Evolutionary conservation across 768 basidiomycete species (phyloP).

Genomic region (Saitozyma podzolica): DNA sequence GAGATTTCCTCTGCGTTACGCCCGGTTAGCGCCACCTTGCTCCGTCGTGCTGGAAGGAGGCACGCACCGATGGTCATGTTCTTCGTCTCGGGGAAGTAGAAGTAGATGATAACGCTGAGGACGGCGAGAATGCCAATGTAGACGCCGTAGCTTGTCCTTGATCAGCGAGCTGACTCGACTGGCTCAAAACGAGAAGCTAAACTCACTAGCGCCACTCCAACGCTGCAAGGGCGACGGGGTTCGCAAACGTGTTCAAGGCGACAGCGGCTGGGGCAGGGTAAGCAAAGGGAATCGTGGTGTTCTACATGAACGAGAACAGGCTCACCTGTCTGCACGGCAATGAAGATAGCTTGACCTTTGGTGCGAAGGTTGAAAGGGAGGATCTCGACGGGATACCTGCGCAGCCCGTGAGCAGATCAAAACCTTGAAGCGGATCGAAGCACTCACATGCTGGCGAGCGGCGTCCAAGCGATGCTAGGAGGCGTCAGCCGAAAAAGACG

Average conservation of each 20-base stretch:
- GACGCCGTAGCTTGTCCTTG: conserved; percentile 2
- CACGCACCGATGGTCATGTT: not conserved
- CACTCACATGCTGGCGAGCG: too few species aligned
- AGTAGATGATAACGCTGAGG: not conserved
- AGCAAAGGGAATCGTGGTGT: too few species aligned
- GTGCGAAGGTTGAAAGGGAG: conserved; percentile 15
- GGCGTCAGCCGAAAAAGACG: too few species aligned
- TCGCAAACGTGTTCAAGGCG: conserved; percentile 17
- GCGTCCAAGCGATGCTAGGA: too few species aligned
- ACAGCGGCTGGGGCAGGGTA: too few species aligned
- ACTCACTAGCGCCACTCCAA: conserved; percentile 24
- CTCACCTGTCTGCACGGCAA: conserved; percentile 3
- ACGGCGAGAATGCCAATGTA: conserved; percentile 4
- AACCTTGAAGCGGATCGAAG: not conserved
- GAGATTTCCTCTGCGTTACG: conserved; percentile 2
- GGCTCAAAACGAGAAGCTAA: too few species aligned
- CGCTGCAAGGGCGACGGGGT: conserved; percentile 17
- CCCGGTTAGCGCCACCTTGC: not conserved
- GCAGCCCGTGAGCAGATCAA: not conserved
- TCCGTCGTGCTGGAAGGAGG: too few species aligned
- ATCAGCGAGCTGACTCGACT: too few species aligned
- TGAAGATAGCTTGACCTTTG: conserved; percentile 18
- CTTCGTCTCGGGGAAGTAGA: conserved; percentile 1
- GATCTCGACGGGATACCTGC: conserved; percentile 17
- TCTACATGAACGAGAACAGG: not conserved